These are phyloP conservation scores for Rheum nobile DNA, from an alignment of 148 eudicot genomes.

Conservation along the genomic window DNA sequence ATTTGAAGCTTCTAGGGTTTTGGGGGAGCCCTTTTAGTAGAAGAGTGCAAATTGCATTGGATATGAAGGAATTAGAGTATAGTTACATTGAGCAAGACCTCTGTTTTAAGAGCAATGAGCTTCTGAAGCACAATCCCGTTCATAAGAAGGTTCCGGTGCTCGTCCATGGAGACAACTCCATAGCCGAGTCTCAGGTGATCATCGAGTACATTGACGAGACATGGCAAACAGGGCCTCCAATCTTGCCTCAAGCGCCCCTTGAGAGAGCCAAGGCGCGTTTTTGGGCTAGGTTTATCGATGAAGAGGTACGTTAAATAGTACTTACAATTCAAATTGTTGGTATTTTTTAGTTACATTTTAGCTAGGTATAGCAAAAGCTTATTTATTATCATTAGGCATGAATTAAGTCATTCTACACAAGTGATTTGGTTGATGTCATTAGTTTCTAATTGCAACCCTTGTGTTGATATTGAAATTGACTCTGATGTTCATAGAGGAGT, in stretches of 20 bases:
- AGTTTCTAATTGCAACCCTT: too few relatives aligned
- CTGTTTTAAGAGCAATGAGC: slow-evolving; percentile 16
- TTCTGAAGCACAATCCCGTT: slow-evolving; percentile 26
- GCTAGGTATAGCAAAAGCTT: too few relatives aligned
- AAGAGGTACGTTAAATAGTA: slow-evolving; percentile 6
- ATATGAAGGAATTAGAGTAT: slow-evolving; percentile 20
- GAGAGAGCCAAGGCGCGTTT: slow-evolving; percentile 20
- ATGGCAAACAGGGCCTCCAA: slow-evolving; percentile 12
- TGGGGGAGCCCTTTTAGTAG: slow-evolving; percentile 21
- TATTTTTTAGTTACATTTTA: too few relatives aligned
- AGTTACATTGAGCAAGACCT: slow-evolving; percentile 27
- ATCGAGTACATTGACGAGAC: slow-evolving; percentile 28
- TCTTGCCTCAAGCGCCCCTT: slow-evolving; percentile 18
- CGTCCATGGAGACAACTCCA: slow-evolving; percentile 17
- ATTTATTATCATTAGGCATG: too few relatives aligned
- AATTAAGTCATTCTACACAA: too few relatives aligned
- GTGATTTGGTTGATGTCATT: too few relatives aligned
- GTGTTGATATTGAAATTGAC: too few relatives aligned
- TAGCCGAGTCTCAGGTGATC: slow-evolving; percentile 22
- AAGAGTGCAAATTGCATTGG: slow-evolving; percentile 19
- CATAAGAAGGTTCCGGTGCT: slow-evolving; percentile 31
- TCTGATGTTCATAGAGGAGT: too few relatives aligned
- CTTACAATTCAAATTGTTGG: too few relatives aligned
- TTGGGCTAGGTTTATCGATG: slow-evolving; percentile 14
- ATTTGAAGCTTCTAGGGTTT: slow-evolving; percentile 20